These are phyloP conservation scores for Platismatia glauca DNA, from an alignment of 495 filamentous ascomycete genomes.

Conservation along the genomic window DNA sequence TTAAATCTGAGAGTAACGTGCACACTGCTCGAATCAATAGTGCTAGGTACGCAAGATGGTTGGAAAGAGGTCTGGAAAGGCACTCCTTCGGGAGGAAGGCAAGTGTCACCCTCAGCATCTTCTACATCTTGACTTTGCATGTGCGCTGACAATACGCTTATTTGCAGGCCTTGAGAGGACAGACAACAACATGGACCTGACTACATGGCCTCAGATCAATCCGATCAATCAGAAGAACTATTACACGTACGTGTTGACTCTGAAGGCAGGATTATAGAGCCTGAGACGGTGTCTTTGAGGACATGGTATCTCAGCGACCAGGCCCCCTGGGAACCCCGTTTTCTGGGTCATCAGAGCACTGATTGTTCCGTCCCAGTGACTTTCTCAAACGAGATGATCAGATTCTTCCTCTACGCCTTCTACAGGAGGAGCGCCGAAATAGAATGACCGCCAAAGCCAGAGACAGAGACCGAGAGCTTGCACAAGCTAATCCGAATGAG, in stretches of 20 bases:
- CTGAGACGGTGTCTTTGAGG: background rate
- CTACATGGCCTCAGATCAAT: constrained; percentile 82
- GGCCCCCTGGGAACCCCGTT: background rate
- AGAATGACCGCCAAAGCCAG: constrained; percentile 73
- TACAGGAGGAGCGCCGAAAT: constrained; percentile 71
- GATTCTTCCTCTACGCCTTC: constrained; percentile 75
- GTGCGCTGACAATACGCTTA: constrained; percentile 1
- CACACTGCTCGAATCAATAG: no score
- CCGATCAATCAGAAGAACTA: constrained; percentile 99
- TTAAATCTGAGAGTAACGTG: background rate
- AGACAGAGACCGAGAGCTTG: constrained; percentile 76
- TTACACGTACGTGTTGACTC: constrained; percentile 66
- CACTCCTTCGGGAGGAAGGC: constrained; percentile 57
- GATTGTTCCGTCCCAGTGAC: constrained; percentile 46
- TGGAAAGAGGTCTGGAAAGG: constrained; percentile 57
- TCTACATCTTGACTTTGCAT: background rate
- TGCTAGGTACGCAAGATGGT: constrained; percentile 39
- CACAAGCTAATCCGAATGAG: constrained; percentile 49
- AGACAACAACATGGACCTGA: constrained; percentile 93
- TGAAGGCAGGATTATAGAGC: background rate
- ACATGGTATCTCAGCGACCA: background rate
- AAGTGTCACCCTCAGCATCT: constrained; percentile 14
- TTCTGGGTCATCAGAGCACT: background rate
- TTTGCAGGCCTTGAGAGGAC: constrained; percentile 76
- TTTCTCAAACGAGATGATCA: constrained; percentile 98